Percentiles rank a stretch among this genome's conserved stretches.
These are phyloP conservation scores for Sporothrix pseudoabietina DNA, from an alignment of 2,329 filamentous ascomycete species.

Conservation along the genomic window DNA sequence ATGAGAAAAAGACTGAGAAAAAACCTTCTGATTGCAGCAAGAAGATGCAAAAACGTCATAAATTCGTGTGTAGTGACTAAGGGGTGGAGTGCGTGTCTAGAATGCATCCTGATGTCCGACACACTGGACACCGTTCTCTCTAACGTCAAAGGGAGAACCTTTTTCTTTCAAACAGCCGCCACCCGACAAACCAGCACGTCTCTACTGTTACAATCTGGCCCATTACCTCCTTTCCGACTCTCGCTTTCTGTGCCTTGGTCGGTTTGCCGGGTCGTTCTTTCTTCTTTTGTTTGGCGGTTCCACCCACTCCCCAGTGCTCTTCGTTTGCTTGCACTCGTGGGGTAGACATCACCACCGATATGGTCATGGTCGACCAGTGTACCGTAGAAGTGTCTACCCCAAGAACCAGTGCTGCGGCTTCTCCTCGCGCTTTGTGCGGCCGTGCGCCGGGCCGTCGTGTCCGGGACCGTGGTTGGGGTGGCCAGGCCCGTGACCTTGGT, in stretches of 20 bases:
- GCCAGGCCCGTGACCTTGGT: background rate
- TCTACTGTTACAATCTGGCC: background rate
- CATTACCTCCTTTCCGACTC: background rate
- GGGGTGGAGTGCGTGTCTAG: background rate
- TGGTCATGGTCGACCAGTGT: background rate
- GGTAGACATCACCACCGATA: background rate
- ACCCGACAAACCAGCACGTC: constrained; percentile 6
- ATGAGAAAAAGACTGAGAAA: background rate
- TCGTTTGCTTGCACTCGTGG: background rate
- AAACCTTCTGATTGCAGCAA: background rate
- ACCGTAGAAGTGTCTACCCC: background rate
- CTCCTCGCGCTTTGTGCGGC: background rate
- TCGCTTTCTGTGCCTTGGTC: background rate
- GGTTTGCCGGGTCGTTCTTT: background rate
- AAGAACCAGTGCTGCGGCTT: constrained; percentile 7
- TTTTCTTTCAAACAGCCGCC: background rate
- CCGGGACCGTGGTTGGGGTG: background rate
- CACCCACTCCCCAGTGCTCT: constrained; percentile 7
- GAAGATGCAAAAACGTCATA: background rate
- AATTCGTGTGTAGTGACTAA: background rate
- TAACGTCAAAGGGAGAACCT: background rate
- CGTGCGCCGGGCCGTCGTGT: background rate
- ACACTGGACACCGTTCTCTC: constrained; percentile 2
- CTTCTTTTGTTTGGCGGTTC: background rate
- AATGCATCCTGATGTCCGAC: constrained; percentile 6